phyloP scores from a whole-genome alignment of 805 yeast species.

The Zygosaccharomyces bailii region DNA sequence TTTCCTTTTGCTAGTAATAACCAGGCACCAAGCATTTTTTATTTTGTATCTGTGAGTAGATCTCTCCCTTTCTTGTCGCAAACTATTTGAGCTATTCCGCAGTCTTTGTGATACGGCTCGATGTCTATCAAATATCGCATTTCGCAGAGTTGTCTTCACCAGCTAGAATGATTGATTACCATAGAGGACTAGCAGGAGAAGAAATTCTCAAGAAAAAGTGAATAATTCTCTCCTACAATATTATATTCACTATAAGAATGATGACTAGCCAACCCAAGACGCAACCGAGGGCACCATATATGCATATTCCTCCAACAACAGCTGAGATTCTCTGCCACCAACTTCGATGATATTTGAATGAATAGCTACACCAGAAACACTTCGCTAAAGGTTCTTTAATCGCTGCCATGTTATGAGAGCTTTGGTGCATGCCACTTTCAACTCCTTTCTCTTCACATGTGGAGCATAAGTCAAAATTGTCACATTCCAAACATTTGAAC shows the following conservation, averaged over 20 bases:
- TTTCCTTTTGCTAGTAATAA: conserved; percentile 4
- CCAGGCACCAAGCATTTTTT: conserved; percentile 7
- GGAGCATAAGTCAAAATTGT: conserved; percentile 48
- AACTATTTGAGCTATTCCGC: conserved; percentile 2
- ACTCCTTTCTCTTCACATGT: conserved; percentile 27
- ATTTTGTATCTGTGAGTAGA: conserved; percentile 1
- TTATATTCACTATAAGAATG: not conserved
- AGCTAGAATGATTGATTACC: not conserved
- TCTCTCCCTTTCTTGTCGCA: conserved; percentile 2
- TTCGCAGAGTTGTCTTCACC: not conserved
- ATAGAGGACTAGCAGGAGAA: not conserved
- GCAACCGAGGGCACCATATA: not conserved
- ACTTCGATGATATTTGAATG: not conserved
- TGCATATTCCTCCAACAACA: no score
- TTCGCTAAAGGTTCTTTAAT: conserved; percentile 13
- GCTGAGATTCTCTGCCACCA: not conserved
- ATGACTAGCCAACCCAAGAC: not conserved
- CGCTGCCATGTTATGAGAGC: conserved; percentile 20
- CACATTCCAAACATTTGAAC: conserved; percentile 46
- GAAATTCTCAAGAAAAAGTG: not conserved
- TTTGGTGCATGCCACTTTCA: conserved; percentile 19
- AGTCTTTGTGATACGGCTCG: conserved; percentile 1
- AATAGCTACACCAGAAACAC: not conserved
- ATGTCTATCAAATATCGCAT: not conserved
- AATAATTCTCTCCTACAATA: not conserved